phyloP scores from a whole-genome alignment of 75 land plant species.

The Ceratopteris richardii region DNA sequence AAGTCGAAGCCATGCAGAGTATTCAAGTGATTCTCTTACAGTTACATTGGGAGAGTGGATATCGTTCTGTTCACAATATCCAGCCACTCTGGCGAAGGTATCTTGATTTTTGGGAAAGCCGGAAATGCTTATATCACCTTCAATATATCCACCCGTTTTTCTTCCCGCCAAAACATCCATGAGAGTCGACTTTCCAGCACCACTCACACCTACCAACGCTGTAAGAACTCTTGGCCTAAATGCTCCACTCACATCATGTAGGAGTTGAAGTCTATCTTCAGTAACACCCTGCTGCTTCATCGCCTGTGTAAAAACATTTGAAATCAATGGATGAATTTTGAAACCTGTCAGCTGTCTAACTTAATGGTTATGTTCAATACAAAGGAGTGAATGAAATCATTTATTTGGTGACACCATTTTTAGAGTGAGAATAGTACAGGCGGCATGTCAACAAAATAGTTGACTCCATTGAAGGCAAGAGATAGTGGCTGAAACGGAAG shows the following conservation, averaged over 20 bases:
- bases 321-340: too few species aligned
- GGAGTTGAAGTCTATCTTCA: slow-evolving; percentile 60
- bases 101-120: slow-evolving; percentile 72
- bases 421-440: slow-evolving; percentile 4
- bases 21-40: slow-evolving; percentile 56
- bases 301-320: slow-evolving; percentile 31
- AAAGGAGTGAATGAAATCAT: too few species aligned
- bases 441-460: slow-evolving; percentile 43
- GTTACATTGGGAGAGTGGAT: slow-evolving; percentile 86
- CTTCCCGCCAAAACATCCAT: slow-evolving; percentile 89
- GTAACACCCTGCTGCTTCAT: slow-evolving; percentile 75
- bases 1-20: slow-evolving; percentile 79
- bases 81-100: slow-evolving; percentile 76
- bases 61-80: slow-evolving; percentile 76
- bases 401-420: too few species aligned
- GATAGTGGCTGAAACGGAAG: slow-evolving; percentile 33
- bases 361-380: too few species aligned
- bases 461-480: slow-evolving; percentile 23
- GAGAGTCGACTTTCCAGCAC: slow-evolving; percentile 88
- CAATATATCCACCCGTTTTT: slow-evolving; percentile 80
- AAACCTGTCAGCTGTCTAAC: neutral
- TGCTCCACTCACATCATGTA: slow-evolving; percentile 52
- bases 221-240: slow-evolving; percentile 79
- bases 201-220: slow-evolving; percentile 87
- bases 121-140: slow-evolving; percentile 74